Evolutionary conservation across 2,329 filamentous ascomycete genomes (phyloP), one percentile per base, ranked within the genome.

Genomic region (Exutisphaerella laricina): DNA sequence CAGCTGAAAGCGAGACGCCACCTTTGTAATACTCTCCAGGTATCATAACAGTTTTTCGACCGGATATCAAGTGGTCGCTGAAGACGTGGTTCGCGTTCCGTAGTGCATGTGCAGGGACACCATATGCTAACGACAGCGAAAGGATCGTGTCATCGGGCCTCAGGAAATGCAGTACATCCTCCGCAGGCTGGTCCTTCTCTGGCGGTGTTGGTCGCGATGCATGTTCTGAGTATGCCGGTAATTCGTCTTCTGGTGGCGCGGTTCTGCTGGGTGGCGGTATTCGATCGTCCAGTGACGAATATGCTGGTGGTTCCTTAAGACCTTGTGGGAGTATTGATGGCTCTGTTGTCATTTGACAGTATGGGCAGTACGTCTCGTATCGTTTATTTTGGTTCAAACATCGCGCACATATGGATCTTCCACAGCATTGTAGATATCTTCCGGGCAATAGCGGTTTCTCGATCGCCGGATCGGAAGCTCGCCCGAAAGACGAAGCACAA

Each of bases 131-230:
- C 1, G 84, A 82, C 12, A 92, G 68, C 1, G 82, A 84, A 14
- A 70, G 56, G 51, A 90, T 67, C 7, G 75, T 81, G 60, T 92
- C 86, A 48, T 75, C 71, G 44, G 84, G 81, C 56, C 85, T 72
- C 36, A 92, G 70, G 63, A 88, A 88, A 62, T 92, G 86, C 10
- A 89, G 68, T 2, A 80, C 79, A 62, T 88, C 84, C 45, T 78
- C 72, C n/a, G 70, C 68, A 3, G 63, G 58, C 6, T 67, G 61
- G 40, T 58, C 45, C 35, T 53, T 52, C 37, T 70, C 70, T 39
- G 65, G 60, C 4, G 57, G 38, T 14, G 58, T 26, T 2, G 61
- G 39, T 6, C 46, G 40, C 33, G 20, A 22, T 6, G 23, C 23
- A 39, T 66, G 60, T 37, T 59, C 58, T 5, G 67, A 65, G 39